These are phyloP conservation scores for Erythrobasidium hasegawianum DNA, from an alignment of 1,284 basidiomycete genomes.

Conservation along the genomic window DNA sequence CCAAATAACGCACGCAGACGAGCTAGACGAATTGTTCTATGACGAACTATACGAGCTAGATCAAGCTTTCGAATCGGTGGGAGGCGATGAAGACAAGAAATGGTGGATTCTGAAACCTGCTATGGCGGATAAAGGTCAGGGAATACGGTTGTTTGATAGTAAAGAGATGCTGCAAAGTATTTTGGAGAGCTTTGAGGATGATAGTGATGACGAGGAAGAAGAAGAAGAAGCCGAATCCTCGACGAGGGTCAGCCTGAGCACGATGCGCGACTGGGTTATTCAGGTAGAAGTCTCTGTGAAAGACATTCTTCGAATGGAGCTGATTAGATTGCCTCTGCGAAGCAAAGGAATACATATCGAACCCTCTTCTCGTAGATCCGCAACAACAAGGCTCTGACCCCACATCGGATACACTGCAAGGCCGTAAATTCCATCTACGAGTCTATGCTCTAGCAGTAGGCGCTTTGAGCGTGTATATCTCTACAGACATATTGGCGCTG, in stretches of 20 bases:
- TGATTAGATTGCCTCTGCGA: too few relatives aligned
- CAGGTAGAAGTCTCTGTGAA: too few relatives aligned
- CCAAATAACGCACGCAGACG: conserved; percentile 86
- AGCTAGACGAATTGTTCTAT: conserved; percentile 86
- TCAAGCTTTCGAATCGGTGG: conserved; percentile 59
- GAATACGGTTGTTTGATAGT: conserved; percentile 83
- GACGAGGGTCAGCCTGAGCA: conserved; percentile 60
- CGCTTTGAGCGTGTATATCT: conserved; percentile 63
- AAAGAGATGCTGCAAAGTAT: conserved; percentile 70
- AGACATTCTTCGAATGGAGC: too few relatives aligned
- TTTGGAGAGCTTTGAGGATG: conserved; percentile 77
- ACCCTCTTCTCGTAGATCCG: conserved; percentile 61
- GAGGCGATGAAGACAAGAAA: conserved; percentile 55
- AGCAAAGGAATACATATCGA: conserved; percentile 72
- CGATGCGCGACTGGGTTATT: conserved; percentile 92
- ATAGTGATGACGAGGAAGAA: conserved; percentile 52
- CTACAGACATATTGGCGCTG: conserved; percentile 75
- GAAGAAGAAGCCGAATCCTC: conserved; percentile 41
- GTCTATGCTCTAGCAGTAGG: conserved; percentile 79
- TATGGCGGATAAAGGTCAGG: conserved; percentile 94
- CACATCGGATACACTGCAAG: conserved; percentile 58
- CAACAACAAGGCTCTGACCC: conserved; percentile 1
- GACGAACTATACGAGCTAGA: conserved; percentile 91
- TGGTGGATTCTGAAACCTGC: conserved; percentile 96
- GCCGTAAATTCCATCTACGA: conserved; percentile 79